Base-by-base conservation (phyloP, 495 filamentous ascomycete genomes). In the Penicillium maclennaniae region DNA sequence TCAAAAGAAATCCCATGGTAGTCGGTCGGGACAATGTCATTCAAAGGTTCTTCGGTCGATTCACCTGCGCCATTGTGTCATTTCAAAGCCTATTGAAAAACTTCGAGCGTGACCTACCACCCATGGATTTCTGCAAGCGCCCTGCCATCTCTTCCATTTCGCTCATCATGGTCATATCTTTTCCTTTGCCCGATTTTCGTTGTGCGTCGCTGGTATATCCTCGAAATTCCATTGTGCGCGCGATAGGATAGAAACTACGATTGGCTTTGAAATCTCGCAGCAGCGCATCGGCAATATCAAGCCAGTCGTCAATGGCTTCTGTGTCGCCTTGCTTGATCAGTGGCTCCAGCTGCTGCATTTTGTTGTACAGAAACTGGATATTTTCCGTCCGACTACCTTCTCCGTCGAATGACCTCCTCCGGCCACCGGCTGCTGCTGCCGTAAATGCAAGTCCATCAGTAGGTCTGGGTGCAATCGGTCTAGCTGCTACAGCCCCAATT, bases 1-100 rank as follows among this genome's bases (percentile, higher is more conserved):
- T 83, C 75, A 60, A 96, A 95, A 0, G 81, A 60, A 40, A 97
- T 88, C 6, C 86, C 88, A 51, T 88, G 83, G 65, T 93, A 95
- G 14, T 83, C 79, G 40, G 74, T 74, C 31, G 82, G 87, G 43
- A 82, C 76, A 19, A 60, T 63, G 16, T 56, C 66, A 28, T 64
- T 62, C 4, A 67, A 42, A 26, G 60, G 57, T 34, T 69, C 67
- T 16, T 73, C 70, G 10, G 56, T 1, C 15, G 54, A 46, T 15
- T 47, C 61, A 65, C 54, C 54, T 54, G 16, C 45, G 10, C 36
- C 2, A 41, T 19, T 3, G 8, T 15, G 43, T 69, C 52, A 69
- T 57, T 20, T 25, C 25, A 26, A 28, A 12, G 7, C 16, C n/a
- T 12, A 5, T 15, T n/a, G 4, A 12, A 19, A 4, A 19, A 9